Conservation (phyloP, 257 asterid genomes). For the Solanum clarkiae region DNA sequence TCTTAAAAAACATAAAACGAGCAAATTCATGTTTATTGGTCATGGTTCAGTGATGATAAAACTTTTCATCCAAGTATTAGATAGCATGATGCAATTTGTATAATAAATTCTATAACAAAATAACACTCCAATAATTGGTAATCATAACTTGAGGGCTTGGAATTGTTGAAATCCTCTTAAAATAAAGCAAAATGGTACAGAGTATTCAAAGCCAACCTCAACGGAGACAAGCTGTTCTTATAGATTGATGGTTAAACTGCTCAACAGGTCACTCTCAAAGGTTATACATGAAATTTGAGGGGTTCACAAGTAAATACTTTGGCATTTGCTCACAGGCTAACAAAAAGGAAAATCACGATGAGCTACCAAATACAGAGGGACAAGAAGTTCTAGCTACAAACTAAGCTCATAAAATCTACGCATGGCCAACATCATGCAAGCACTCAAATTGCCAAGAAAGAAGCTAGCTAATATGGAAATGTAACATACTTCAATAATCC, state of each 20-base stretch:
- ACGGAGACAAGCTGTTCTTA: not conserved
- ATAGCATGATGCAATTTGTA: not conserved
- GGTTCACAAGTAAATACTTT: not conserved
- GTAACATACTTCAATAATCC: constrained; percentile 4
- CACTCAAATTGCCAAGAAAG: not conserved
- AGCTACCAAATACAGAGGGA: not conserved
- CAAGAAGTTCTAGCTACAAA: not conserved
- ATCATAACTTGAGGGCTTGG: not conserved
- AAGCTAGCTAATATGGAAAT: not conserved
- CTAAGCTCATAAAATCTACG: not conserved
- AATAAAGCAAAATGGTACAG: not conserved
- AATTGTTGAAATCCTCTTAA: not conserved
- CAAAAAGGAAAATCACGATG: not conserved
- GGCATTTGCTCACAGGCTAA: not conserved
- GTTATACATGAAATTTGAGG: not conserved
- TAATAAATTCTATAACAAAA: not conserved
- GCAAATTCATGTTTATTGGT: not conserved
- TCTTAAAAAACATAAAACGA: not conserved
- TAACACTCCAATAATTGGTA: not conserved
- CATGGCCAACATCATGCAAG: not conserved
- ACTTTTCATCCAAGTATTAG: not conserved
- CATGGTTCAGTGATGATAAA: not conserved
- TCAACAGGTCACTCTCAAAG: not conserved
- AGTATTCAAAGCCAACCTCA: not conserved
- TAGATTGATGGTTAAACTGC: not conserved